Evolutionary conservation across 441 rosid species (phyloP).

Genomic region (Syzygium malaccense): DNA sequence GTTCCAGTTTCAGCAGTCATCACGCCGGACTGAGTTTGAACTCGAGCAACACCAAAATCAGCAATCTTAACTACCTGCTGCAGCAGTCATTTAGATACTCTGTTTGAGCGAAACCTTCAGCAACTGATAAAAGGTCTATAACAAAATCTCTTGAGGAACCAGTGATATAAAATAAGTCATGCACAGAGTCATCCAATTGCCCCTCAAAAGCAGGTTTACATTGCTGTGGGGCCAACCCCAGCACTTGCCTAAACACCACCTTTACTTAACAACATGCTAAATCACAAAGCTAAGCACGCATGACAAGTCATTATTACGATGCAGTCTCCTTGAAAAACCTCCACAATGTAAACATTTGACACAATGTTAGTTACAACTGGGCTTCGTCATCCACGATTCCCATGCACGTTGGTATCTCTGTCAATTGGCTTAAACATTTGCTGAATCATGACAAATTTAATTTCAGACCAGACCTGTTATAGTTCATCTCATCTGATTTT

Average conservation of each 20-base stretch:
- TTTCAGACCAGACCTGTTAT: not conserved
- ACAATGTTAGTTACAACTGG: not conserved
- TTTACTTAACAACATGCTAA: not conserved
- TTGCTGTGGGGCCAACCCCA: not conserved
- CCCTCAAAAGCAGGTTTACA: not conserved
- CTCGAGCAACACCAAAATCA: slow-evolving; percentile 78
- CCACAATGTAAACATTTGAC: not conserved
- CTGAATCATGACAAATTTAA: not conserved
- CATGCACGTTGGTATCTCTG: not conserved
- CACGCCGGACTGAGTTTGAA: slow-evolving; percentile 50
- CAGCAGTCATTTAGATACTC: not conserved
- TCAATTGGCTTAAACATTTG: not conserved
- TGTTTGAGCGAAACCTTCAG: not conserved
- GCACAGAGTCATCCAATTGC: not conserved
- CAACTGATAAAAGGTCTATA: not conserved
- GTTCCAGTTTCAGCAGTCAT: slow-evolving; percentile 88
- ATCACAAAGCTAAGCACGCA: not conserved
- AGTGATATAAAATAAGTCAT: not conserved
- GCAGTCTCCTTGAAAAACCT: not conserved
- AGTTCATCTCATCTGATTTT: not conserved
- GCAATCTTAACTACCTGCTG: slow-evolving; percentile 60
- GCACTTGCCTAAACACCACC: not conserved
- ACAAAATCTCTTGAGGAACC: not conserved
- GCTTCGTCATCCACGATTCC: not conserved
- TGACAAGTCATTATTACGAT: not conserved